These are phyloP conservation scores for Boletus coccyginus DNA, from an alignment of 768 basidiomycete genomes.

Conservation along the genomic window DNA sequence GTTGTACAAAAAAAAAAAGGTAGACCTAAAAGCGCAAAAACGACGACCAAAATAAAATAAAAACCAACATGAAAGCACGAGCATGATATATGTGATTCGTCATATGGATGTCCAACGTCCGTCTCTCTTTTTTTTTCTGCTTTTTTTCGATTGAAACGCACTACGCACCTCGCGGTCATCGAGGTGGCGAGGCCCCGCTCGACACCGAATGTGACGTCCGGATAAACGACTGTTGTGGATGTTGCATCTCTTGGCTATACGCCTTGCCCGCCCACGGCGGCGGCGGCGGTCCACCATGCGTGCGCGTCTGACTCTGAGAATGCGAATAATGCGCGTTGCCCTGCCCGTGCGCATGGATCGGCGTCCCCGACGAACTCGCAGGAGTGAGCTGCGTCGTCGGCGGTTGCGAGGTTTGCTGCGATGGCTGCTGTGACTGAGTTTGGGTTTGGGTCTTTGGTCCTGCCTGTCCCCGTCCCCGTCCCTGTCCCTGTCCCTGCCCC, in stretches of 20 bases:
- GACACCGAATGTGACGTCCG: constrained; percentile 43
- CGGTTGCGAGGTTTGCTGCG: constrained; percentile 5
- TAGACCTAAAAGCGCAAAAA: not conserved
- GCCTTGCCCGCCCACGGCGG: constrained; percentile 26
- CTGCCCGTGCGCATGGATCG: constrained; percentile 16
- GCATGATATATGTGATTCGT: too few relatives aligned
- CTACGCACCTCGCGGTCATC: not conserved
- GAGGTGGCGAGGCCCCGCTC: constrained; percentile 34
- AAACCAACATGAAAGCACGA: not conserved
- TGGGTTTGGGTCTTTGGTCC: constrained; percentile 1
- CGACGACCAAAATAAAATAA: not conserved
- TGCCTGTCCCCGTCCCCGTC: not conserved
- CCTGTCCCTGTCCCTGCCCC: constrained; percentile 1
- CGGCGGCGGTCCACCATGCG: constrained; percentile 22
- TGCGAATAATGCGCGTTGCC: constrained; percentile 6
- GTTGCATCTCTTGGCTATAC: constrained; percentile 23
- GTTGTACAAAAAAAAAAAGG: too few relatives aligned
- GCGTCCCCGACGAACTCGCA: constrained; percentile 10
- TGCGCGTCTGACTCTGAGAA: not conserved
- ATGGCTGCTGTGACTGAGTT: constrained; percentile 3
- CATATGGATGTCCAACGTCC: not conserved
- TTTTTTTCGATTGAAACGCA: too few relatives aligned
- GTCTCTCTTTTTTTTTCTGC: not conserved
- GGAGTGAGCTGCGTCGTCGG: constrained; percentile 8
- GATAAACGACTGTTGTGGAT: constrained; percentile 48